phyloP scores from a whole-genome alignment of 768 basidiomycete species.

The Candolleomyces aberdarensis region DNA sequence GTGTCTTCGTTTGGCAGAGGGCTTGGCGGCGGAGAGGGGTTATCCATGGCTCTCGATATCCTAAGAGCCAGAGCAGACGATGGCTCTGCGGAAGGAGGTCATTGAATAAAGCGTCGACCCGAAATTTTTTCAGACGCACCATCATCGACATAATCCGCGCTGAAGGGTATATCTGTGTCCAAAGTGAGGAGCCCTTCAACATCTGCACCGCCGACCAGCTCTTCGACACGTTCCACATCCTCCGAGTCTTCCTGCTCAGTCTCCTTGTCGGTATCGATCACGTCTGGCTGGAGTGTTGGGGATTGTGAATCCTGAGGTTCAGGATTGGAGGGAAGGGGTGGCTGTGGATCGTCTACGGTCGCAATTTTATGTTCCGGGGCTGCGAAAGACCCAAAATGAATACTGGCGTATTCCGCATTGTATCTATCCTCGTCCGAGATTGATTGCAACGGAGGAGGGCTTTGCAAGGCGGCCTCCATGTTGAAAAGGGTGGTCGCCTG shows the following conservation, averaged over 20 bases:
- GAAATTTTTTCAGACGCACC: constrained; percentile 33
- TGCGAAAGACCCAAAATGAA: constrained; percentile 49
- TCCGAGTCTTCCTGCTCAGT: constrained; percentile 17
- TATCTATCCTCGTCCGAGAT: constrained; percentile 39
- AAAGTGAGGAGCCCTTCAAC: constrained; percentile 26
- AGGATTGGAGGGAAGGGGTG: neutral
- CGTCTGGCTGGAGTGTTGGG: constrained; percentile 16
- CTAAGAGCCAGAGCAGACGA: constrained; percentile 63
- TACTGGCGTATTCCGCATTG: constrained; percentile 40
- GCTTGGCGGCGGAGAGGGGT: constrained; percentile 63
- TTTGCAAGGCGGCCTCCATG: constrained; percentile 17
- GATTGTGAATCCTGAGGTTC: constrained; percentile 14
- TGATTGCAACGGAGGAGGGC: constrained; percentile 24
- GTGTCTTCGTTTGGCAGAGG: constrained; percentile 11
- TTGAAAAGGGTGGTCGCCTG: neutral
- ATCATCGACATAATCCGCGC: constrained; percentile 34
- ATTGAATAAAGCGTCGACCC: neutral
- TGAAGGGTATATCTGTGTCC: constrained; percentile 46
- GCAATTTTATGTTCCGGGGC: constrained; percentile 51
- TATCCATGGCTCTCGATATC: constrained; percentile 68
- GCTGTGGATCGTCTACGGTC: constrained; percentile 26
- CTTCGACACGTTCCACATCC: constrained; percentile 21
- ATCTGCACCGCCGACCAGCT: constrained; percentile 26
- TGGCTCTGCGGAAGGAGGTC: constrained; percentile 43
- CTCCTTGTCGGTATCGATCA: neutral